Base-by-base conservation (phyloP, 1,284 basidiomycete genomes). In the Crepidotus sp. region DNA sequence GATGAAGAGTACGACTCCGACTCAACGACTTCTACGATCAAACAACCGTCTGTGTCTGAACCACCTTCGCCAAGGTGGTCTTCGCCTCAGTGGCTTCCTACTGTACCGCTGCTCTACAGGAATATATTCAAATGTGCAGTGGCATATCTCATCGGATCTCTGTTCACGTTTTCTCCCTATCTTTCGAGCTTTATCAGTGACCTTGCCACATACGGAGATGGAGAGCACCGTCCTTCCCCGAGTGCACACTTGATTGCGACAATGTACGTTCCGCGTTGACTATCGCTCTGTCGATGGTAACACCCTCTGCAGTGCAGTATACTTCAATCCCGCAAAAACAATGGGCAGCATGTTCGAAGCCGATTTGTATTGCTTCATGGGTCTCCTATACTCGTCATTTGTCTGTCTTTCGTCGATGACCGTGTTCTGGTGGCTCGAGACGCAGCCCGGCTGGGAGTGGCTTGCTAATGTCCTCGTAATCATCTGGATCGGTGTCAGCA, bases 181-280 rank as follows among this genome's bases (percentile, higher is more conserved):
- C 64, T 89, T 14, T 79, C 85, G 3, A 66, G 69, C 13, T 63
- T 84, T 45, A 73, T 88, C 44, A 70, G 76, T 3, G 74, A 82
- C 55, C 62, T 83, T 33, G 74, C 80, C 6, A 70, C 73, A 4
- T 66, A 73, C 42, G 77, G 71, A 46, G 57, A 64, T 24, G 64
- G 60, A 5, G 58, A 70, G 37, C 54, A 65, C 14, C 62, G 61
- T 10, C 84, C 84, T 0, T 78, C 80, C 34, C 80, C 81, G 36
- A 83, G 77, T 49, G 89, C 80, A 0, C 92, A 95, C 66, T 83
- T 95, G 82, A 83, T 95, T 8, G 89, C 93, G 1, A 94, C 92
- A 2, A 82, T 91, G 83, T 72, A 66, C 71, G 66, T 69, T 11
- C 10, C n/a, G n/a, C n/a, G 6, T 35, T 13, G 19, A 15, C 38